Percentiles rank a stretch among this genome's conserved stretches.
Evolutionary conservation across 2,329 filamentous ascomycete species (phyloP).

Genomic region (Allantophomopsis cytisporea): DNA sequence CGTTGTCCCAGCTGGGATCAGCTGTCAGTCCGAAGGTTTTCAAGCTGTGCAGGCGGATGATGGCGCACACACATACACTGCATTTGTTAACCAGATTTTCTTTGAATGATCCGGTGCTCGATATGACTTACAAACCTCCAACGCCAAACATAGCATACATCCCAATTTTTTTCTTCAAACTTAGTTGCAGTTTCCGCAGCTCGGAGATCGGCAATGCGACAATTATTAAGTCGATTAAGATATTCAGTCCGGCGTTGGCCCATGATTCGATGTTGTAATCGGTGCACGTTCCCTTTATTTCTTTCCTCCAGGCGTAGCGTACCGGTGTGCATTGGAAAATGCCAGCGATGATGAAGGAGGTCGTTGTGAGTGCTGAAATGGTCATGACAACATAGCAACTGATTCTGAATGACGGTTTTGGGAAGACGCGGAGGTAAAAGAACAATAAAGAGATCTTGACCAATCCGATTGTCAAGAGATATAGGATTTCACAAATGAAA

Average conservation of each 20-base stretch:
- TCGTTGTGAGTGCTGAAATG: slow-evolving; percentile 18
- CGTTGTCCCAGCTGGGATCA: slow-evolving; percentile 4
- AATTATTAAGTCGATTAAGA: slow-evolving; percentile 28
- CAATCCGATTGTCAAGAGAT: slow-evolving; percentile 22
- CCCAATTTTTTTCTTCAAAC: slow-evolving; percentile 27
- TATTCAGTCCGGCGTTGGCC: slow-evolving; percentile 26
- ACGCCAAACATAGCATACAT: slow-evolving; percentile 28
- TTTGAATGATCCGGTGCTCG: too few relatives aligned
- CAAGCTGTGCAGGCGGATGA: slow-evolving; percentile 4
- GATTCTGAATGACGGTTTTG: slow-evolving; percentile 14
- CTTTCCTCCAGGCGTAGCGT: slow-evolving; percentile 23
- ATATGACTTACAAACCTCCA: slow-evolving; percentile 22
- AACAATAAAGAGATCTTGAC: slow-evolving; percentile 26
- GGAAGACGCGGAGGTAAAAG: slow-evolving; percentile 29
- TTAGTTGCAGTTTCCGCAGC: slow-evolving; percentile 19
- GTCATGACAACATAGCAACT: slow-evolving; percentile 19
- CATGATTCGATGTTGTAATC: slow-evolving; percentile 25
- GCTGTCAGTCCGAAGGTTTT: slow-evolving; percentile 3
- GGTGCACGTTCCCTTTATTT: slow-evolving; percentile 24
- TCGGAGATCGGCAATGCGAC: slow-evolving; percentile 25
- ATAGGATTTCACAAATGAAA: slow-evolving; percentile 22
- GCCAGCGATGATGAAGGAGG: slow-evolving; percentile 18
- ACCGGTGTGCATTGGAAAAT: slow-evolving; percentile 26
- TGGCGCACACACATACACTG: slow-evolving; percentile 6
- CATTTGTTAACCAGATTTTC: too few relatives aligned